Evolutionary conservation across 805 yeast species (phyloP), one percentile per base, ranked within the genome.

Genomic region (Ogataea pini): DNA sequence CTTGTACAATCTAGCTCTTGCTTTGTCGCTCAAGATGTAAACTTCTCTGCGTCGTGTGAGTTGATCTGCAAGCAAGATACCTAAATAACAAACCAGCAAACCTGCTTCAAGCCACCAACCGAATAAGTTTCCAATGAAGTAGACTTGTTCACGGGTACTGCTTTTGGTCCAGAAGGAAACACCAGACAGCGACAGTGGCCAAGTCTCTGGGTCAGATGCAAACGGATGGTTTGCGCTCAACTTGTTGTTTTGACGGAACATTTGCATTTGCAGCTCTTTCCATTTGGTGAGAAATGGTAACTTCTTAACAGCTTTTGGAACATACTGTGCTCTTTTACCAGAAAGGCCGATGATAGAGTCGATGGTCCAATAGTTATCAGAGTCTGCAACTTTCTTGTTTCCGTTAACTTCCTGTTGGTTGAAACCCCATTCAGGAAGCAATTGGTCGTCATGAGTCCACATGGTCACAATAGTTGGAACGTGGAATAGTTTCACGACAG

Each of bases 351-450:
- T 67, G 55, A 92, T 89, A 10, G 75, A 71, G 52, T 89, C 96
- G 54, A 91, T 72, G 39, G 63, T 62, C 99, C 99, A 94, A 18
- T 76, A 69, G 63, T 87, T 89, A 45, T 81, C 79, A 12, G 73
- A 57, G 41, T 86, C 95, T 31, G 67, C 78, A 17, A 85, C 64
- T 64, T 89, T 85, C 67, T 94, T 94, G 73, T 87, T 89, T 64
- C 99, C 99, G 65, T 94, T 89, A 50, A 94, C 90, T 71, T 94
- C 99, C 64, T 85, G 90, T 65, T 94, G 98, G 45, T 73, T 71
- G 65, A 82, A 87, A 1, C 86, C 99, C 99, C 99, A 94, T 13
- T 89, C 97, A 16, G 99, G 99, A 50, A 94, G 79, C 36, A 80
- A 64, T 49, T 78, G 83, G 61, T 88, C 96, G 59, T 84, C 77